These are phyloP conservation scores for Tetrahymena malaccensis DNA, from an alignment of 73 alveolate species.

Conservation along the genomic window DNA sequence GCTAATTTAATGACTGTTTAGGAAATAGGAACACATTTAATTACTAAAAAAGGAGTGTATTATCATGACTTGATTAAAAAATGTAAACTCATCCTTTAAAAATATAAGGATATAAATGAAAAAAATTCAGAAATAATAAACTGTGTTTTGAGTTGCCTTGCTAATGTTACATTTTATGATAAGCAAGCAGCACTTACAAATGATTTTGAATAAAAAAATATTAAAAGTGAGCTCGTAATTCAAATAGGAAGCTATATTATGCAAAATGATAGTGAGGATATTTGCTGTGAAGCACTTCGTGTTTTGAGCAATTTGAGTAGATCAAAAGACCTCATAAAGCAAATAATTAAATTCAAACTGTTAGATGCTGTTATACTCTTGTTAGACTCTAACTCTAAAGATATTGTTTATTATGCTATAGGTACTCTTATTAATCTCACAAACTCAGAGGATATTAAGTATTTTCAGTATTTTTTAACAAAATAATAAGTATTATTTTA, in stretches of 20 bases:
- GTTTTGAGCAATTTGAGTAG: constrained; percentile 30
- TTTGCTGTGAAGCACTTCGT: constrained; percentile 39
- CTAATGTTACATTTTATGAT: constrained; percentile 37
- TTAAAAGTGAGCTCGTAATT: constrained; percentile 4
- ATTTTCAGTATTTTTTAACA: neutral
- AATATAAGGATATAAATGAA: neutral
- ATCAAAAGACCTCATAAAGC: constrained; percentile 21
- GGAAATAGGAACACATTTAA: constrained; percentile 18
- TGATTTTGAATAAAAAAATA: constrained; percentile 33
- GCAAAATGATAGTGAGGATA: constrained; percentile 28
- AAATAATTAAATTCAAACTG: constrained; percentile 18
- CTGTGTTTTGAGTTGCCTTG: constrained; percentile 34
- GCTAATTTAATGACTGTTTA: constrained; percentile 30
- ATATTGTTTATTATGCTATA: constrained; percentile 23
- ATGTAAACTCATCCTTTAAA: constrained; percentile 2
- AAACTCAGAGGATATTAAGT: constrained; percentile 21
- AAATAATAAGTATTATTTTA: neutral
- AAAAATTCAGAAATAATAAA: constrained; percentile 9
- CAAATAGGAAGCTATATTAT: constrained; percentile 14
- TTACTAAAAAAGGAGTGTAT: neutral
- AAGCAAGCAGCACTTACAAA: constrained; percentile 2
- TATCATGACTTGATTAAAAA: constrained; percentile 7
- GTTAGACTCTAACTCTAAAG: constrained; percentile 36
- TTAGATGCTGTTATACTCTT: constrained; percentile 24
- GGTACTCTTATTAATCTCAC: constrained; percentile 14